Conservation (phyloP, 495 filamentous ascomycete species). For the Polyplosphaeria fusca region DNA sequence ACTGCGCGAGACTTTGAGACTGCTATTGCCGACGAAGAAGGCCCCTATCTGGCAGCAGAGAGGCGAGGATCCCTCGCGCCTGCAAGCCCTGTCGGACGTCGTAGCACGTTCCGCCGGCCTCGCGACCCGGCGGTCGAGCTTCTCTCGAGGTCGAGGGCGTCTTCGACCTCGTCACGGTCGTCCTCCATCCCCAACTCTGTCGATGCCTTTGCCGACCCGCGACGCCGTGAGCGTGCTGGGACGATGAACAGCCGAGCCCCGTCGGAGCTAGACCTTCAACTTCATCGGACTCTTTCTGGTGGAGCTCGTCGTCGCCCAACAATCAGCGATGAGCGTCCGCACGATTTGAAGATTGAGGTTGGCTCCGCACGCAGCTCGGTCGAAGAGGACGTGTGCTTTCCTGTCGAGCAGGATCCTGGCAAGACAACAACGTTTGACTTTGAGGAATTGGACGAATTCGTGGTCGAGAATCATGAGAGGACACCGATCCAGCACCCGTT, state of each 20-base stretch:
- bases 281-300: slow-evolving; percentile 70
- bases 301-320: slow-evolving; percentile 61
- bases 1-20: slow-evolving; percentile 67
- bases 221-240: slow-evolving; percentile 63
- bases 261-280: slow-evolving; percentile 57
- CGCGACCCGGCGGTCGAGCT: slow-evolving; percentile 45
- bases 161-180: slow-evolving; percentile 63
- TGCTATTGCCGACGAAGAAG: slow-evolving; percentile 79
- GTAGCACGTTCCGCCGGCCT: slow-evolving; percentile 40
- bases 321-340: slow-evolving; percentile 57
- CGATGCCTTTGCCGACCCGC: slow-evolving; percentile 87
- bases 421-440: slow-evolving; percentile 73
- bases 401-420: slow-evolving; percentile 52
- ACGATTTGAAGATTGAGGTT: slow-evolving; percentile 46
- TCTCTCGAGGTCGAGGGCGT: slow-evolving; percentile 47
- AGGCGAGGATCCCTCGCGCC: slow-evolving; percentile 16
- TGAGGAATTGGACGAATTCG: slow-evolving; percentile 82
- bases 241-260: slow-evolving; percentile 59
- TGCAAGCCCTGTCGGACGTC: slow-evolving; percentile 17
- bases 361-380: slow-evolving; percentile 47
- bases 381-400: slow-evolving; percentile 86
- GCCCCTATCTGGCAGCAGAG: slow-evolving; percentile 39
- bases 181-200: slow-evolving; percentile 93
- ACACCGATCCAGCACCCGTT: slow-evolving; percentile 37
- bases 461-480: slow-evolving; percentile 57